These are phyloP conservation scores for Paecilomyces variotii DNA, from an alignment of 2,329 filamentous ascomycete species.

Conservation along the genomic window DNA sequence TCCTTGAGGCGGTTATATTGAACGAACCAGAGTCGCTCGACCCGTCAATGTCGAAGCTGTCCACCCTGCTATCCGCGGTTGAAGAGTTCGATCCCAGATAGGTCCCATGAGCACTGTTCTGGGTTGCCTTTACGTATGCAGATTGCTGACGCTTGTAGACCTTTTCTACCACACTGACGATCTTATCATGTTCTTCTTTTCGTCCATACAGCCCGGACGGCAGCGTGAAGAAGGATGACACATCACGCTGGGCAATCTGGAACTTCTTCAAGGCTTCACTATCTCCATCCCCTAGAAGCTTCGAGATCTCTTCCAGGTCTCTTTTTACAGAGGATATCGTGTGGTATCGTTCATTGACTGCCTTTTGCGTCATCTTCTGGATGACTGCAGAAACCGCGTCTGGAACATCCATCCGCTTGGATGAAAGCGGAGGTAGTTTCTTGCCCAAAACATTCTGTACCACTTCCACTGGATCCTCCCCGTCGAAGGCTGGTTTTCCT, in stretches of 20 bases:
- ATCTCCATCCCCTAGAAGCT: conserved; percentile 68
- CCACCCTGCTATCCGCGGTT: conserved; percentile 42
- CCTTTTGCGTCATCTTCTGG: conserved; percentile 86
- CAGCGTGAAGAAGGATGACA: conserved; percentile 86
- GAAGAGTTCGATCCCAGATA: conserved; percentile 48
- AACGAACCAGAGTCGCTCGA: conserved; percentile 48
- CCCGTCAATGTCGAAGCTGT: conserved; percentile 43
- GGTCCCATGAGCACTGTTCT: conserved; percentile 31
- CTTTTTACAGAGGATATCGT: conserved; percentile 78
- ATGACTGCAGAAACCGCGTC: conserved; percentile 76
- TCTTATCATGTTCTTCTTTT: conserved; percentile 59
- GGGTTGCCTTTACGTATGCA: conserved; percentile 22
- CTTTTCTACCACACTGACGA: conserved; percentile 68
- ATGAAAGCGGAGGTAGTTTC: conserved; percentile 67
- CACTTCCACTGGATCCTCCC: conserved; percentile 74
- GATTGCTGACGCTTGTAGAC: conserved; percentile 58
- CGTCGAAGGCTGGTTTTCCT: conserved; percentile 71
- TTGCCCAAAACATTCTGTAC: conserved; percentile 81
- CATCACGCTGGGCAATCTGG: conserved; percentile 71
- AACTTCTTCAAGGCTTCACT: conserved; percentile 62
- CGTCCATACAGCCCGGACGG: conserved; percentile 76
- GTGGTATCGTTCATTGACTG: conserved; percentile 79
- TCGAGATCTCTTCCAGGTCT: conserved; percentile 67
- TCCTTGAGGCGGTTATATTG: conserved; percentile 26
- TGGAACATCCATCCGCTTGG: conserved; percentile 72